Percentiles rank a stretch among this genome's conserved stretches.
Conservation (phyloP, 257 asterid species). For the Solanum verrucosum region DNA sequence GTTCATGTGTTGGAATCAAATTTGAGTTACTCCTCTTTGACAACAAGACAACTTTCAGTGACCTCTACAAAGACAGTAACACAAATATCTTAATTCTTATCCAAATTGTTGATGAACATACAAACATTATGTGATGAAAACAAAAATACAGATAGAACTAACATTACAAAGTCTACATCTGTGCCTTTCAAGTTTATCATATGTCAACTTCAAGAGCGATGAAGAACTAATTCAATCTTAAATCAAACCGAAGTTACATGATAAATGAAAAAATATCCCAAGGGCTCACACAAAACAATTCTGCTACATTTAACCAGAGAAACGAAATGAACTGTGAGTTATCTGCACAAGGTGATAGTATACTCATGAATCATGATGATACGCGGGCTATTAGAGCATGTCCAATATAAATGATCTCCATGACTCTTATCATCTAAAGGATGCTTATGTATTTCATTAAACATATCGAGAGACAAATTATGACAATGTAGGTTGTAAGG, state of each 20-base stretch:
- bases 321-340: not conserved
- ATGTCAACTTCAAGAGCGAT: not conserved
- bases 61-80: not conserved
- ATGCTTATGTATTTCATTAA: not conserved
- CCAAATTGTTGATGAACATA: not conserved
- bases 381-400: not conserved
- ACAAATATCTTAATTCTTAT: not conserved
- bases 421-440: not conserved
- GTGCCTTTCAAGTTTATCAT: not conserved
- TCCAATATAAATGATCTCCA: not conserved
- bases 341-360: not conserved
- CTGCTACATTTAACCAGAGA: not conserved
- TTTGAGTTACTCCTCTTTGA: not conserved
- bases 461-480: not conserved
- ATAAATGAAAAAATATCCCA: not conserved
- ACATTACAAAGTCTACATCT: not conserved
- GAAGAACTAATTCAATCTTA: not conserved
- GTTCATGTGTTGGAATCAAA: not conserved
- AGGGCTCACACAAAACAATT: not conserved
- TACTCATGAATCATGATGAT: not conserved
- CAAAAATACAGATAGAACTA: not conserved
- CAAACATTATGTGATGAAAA: not conserved
- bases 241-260: not conserved
- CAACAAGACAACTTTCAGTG: not conserved
- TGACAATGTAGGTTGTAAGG: not conserved